phyloP scores from a whole-genome alignment of 139 green algal genomes.

The Chlorella vulgaris region DNA sequence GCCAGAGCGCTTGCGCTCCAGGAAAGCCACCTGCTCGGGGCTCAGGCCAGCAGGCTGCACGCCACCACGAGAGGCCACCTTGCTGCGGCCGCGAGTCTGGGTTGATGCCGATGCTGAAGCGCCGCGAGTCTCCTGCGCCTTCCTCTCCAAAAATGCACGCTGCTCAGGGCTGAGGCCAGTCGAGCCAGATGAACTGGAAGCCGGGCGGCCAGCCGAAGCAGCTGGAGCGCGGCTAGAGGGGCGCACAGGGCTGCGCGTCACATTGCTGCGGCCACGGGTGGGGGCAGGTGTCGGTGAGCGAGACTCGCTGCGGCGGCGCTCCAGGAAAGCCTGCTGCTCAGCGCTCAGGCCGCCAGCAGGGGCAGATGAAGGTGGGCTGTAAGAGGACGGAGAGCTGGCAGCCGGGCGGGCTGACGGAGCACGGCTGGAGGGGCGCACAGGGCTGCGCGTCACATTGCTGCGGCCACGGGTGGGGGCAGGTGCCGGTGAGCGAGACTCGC shows the following conservation, averaged over 20 bases:
- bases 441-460: too few species aligned
- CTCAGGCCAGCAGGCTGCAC: not conserved
- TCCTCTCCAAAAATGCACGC: not conserved
- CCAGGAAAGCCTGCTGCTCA: not conserved
- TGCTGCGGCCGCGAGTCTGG: not conserved
- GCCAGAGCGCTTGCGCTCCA: not conserved
- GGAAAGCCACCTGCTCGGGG: not conserved
- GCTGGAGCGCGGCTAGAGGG: not conserved
- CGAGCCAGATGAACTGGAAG: not conserved
- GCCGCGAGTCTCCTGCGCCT: not conserved
- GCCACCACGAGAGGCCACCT: not conserved
- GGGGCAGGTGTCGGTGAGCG: not conserved
- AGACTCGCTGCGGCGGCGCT: not conserved
- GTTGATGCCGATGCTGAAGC: not conserved
- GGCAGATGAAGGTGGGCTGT: not conserved
- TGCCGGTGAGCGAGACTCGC: too few species aligned
- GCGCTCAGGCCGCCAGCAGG: not conserved
- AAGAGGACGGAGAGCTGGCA: too few species aligned
- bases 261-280: not conserved
- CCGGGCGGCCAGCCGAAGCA: not conserved
- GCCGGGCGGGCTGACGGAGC: too few species aligned
- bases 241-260: not conserved
- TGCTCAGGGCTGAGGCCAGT: not conserved
- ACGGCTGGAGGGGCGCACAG: too few species aligned
- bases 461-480: too few species aligned